phyloP scores from a whole-genome alignment of 1,284 basidiomycete species.

The Mycosarcoma mackinlayi region DNA sequence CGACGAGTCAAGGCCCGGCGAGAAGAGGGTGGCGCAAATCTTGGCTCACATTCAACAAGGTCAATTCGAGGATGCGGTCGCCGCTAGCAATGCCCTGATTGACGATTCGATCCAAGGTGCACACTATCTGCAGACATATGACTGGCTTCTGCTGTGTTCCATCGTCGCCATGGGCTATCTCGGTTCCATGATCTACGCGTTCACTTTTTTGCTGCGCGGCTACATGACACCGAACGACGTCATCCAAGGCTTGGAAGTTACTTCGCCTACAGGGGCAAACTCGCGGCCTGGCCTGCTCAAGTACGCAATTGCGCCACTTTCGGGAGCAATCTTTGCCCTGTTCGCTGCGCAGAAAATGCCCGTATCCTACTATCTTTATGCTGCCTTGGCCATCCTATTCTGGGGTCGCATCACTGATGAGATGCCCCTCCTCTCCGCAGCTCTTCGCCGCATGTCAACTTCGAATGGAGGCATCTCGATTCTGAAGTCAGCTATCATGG shows the following conservation, averaged over 20 bases:
- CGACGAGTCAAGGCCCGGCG: slow-evolving; percentile 67
- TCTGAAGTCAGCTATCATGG: neutral
- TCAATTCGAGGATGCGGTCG: slow-evolving; percentile 73
- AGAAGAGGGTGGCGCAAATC: slow-evolving; percentile 68
- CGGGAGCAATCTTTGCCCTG: slow-evolving; percentile 62
- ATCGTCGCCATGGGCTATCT: slow-evolving; percentile 80
- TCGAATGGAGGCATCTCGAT: slow-evolving; percentile 1
- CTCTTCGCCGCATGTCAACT: slow-evolving; percentile 4
- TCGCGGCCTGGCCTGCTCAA: slow-evolving; percentile 15
- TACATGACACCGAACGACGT: slow-evolving; percentile 39
- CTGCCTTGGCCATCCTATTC: slow-evolving; percentile 80
- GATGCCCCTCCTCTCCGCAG: slow-evolving; percentile 25
- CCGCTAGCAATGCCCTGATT: slow-evolving; percentile 74
- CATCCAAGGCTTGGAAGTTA: neutral
- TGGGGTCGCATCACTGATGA: slow-evolving; percentile 68
- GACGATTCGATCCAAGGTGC: slow-evolving; percentile 75
- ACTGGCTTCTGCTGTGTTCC: slow-evolving; percentile 77
- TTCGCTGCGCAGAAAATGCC: slow-evolving; percentile 78
- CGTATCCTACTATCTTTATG: slow-evolving; percentile 81
- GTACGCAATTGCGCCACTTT: slow-evolving; percentile 21
- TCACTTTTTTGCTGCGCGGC: slow-evolving; percentile 59
- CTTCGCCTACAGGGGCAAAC: neutral
- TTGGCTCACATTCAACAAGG: slow-evolving; percentile 58
- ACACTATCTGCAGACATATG: slow-evolving; percentile 85
- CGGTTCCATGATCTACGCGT: slow-evolving; percentile 75